A percentile compares a stretch with the other conserved stretches of the same genome.
Conservation (phyloP, 495 filamentous ascomycete genomes). For the Pseudoneurospora amorphoporcata region DNA sequence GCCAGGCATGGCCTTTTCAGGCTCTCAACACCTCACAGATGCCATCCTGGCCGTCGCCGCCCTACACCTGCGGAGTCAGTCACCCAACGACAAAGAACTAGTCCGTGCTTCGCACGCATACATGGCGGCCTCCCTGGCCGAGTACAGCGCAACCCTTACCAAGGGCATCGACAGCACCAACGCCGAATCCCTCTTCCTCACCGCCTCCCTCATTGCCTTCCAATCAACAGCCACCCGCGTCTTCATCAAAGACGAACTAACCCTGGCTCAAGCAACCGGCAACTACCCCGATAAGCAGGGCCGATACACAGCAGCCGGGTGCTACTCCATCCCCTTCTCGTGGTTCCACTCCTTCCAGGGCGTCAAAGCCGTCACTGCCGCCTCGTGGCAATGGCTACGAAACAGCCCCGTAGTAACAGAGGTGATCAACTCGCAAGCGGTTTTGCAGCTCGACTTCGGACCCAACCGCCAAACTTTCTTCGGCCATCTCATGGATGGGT, state of each 20-base stretch:
- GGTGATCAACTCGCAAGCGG: conserved; percentile 46
- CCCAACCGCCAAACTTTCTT: conserved; percentile 35
- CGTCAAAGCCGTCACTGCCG: conserved; percentile 42
- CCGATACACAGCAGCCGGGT: conserved; percentile 6
- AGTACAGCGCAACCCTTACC: conserved; percentile 40
- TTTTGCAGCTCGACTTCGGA: conserved; percentile 37
- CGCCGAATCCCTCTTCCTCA: conserved; percentile 46
- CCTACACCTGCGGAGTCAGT: conserved; percentile 39
- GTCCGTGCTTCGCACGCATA: conserved; percentile 46
- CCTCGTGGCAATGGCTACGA: conserved; percentile 43
- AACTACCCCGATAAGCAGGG: neutral
- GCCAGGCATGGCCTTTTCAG: conserved; percentile 43
- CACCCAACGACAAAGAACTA: conserved; percentile 40
- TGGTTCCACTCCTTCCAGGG: conserved; percentile 54
- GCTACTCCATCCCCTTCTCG: conserved; percentile 39
- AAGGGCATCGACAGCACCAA: conserved; percentile 40
- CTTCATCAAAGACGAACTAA: conserved; percentile 36
- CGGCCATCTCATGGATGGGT: conserved; percentile 37
- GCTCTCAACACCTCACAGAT: conserved; percentile 42
- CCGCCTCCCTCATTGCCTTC: conserved; percentile 45
- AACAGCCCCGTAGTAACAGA: conserved; percentile 38
- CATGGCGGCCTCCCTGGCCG: conserved; percentile 45
- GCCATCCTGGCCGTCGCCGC: conserved; percentile 47
- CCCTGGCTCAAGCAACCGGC: conserved; percentile 3
- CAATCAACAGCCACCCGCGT: conserved; percentile 45